Evolutionary conservation across 106 monocot genomes (phyloP), one percentile per base, ranked within the genome.

Genomic region (Acorus calamus): DNA sequence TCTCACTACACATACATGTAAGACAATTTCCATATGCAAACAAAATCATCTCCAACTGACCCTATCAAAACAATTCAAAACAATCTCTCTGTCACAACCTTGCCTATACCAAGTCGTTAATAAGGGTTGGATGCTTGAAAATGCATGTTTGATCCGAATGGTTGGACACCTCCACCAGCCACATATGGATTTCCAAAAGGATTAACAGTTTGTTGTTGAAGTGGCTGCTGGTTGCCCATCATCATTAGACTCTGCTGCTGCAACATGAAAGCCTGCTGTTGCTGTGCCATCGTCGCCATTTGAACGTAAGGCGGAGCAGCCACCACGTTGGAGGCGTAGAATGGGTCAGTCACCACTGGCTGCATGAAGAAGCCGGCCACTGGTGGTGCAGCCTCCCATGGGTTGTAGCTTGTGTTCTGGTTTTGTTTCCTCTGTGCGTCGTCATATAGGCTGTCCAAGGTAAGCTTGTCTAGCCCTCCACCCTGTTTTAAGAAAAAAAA

Each of bases 211-310:
- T 73, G 60, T 59, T 84, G 88, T 9, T 77, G 82, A 3, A 66
- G 63, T 52, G 59, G 77, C 42, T 67, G 77, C 11, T 60, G 57
- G 45, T 74, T 69, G 50, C 79, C 80, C 79, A 80, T 84, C 81
- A 80, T 74, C 85, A 92, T 81, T 86, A 83, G 28, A 28, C 28
- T 86, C 68, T 78, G 77, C 79, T 84, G 91, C 66, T 88, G 93
- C 61, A 80, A 56, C 67, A 93, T 74, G 66, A 85, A 79, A 42
- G 85, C 85, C 49, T 93, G 92, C 51, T 94, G 89, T 47, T 93
- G 93, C 71, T 93, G 93, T 14, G 83, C 84, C 89, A 94, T 89
- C 5, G 77, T 62, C n/a, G 89, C 80, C 84, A 86, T 86, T 74
- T 94, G 94, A 44, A 94, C 94, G 3, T 64, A 50, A 57, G 81